phyloP scores from a whole-genome alignment of 1,139 yeast genomes.

The Suhomyces ambrosiae region DNA sequence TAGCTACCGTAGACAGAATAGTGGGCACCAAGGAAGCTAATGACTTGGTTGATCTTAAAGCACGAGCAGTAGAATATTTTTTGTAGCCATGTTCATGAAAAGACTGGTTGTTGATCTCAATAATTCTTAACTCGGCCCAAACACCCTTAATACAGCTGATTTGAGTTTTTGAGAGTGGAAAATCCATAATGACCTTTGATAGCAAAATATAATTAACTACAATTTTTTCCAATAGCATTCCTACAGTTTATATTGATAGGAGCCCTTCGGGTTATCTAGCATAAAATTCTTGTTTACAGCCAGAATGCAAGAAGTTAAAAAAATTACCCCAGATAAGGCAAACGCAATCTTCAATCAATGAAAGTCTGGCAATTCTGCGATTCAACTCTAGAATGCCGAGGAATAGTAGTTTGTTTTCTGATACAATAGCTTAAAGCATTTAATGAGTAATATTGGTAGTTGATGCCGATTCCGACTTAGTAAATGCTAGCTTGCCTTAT shows the following conservation, averaged over 20 bases:
- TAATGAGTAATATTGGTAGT: neutral
- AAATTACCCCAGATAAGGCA: neutral
- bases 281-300: neutral
- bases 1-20: too few relatives aligned
- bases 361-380: too few relatives aligned
- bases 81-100: too few relatives aligned
- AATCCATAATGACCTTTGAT: neutral
- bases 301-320: neutral
- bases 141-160: neutral
- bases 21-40: too few relatives aligned
- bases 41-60: too few relatives aligned
- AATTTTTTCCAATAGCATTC: too few relatives aligned
- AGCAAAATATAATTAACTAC: neutral
- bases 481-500: neutral
- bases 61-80: too few relatives aligned
- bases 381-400: too few relatives aligned
- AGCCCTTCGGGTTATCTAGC: neutral
- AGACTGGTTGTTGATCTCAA: neutral
- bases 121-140: neutral
- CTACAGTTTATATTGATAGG: neutral
- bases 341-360: neutral
- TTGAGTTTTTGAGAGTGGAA: neutral
- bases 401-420: too few relatives aligned
- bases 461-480: neutral
- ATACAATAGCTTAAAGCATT: neutral